phyloP scores from a whole-genome alignment of 1,284 basidiomycete species.

The Puccinia horiana region DNA sequence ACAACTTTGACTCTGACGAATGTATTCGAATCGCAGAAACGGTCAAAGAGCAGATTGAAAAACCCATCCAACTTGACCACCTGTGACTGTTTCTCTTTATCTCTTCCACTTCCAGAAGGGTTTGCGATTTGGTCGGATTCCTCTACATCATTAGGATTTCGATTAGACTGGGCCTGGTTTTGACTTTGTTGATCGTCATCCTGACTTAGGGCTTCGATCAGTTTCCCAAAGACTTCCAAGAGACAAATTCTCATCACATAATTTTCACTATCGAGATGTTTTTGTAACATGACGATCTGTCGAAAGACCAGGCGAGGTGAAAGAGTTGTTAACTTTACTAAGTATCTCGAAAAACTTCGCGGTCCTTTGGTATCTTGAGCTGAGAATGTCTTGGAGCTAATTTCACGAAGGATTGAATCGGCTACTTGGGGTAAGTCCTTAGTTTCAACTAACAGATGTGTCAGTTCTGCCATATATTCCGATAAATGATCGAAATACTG shows the following conservation, averaged over 20 bases:
- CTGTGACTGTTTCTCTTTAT: conserved; percentile 65
- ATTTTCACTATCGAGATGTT: conserved; percentile 91
- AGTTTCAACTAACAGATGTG: conserved; percentile 76
- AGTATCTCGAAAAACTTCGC: conserved; percentile 79
- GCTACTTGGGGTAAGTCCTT: conserved; percentile 86
- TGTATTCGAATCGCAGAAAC: conserved; percentile 82
- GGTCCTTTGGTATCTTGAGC: conserved; percentile 84
- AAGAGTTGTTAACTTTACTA: conserved; percentile 77
- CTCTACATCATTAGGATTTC: conserved; percentile 62
- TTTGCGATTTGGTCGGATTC: conserved; percentile 15
- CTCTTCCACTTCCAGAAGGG: conserved; percentile 55
- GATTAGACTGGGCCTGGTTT: conserved; percentile 70
- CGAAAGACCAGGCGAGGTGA: conserved; percentile 84
- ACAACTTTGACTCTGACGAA: conserved; percentile 90
- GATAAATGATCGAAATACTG: conserved; percentile 93
- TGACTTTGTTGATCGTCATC: conserved; percentile 77
- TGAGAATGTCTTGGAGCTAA: conserved; percentile 74
- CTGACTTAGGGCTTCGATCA: conserved; percentile 66
- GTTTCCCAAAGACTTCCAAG: conserved; percentile 57
- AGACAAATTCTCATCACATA: conserved; percentile 81
- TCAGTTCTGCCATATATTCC: conserved; percentile 88
- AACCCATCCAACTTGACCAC: conserved; percentile 81
- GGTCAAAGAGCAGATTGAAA: conserved; percentile 79
- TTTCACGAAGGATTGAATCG: conserved; percentile 80
- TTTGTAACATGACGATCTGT: conserved; percentile 79